Evolutionary conservation across 441 rosid genomes (phyloP), one percentile per base, ranked within the genome.

Genomic region (Aleurites moluccanus): DNA sequence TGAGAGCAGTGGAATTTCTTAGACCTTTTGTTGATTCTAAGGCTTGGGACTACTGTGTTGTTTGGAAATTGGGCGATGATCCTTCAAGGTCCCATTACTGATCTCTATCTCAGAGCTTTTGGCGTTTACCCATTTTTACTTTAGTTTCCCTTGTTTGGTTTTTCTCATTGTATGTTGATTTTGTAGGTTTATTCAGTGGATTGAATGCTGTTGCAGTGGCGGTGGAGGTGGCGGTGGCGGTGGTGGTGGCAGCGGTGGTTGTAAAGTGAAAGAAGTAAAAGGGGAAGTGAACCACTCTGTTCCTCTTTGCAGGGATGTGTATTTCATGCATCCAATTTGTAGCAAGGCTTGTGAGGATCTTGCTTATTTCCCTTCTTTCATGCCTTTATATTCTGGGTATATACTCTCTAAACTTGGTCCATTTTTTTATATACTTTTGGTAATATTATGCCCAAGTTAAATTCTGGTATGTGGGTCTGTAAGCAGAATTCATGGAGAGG

Each of bases 361-460:
- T 30, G 81, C 93, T 35, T 82, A 38, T 40, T 85, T 85, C 49
- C 97, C 97, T 57, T 73, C 78, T 45, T 83, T 72, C 76, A 75
- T 91, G 81, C 83, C 91, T 80, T 89, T 94, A 49, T 91, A 84
- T 83, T 87, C 92, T 55, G 97, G 97, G 98, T 94, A 85, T 45
- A 11, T 42, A 52, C 33, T 65, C 18, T 67, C 11, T 38, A 14
- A 35, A 25, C 27, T 49, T 35, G 25, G 23, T 56, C 9, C 0
- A 25, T 60, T 21, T 15, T 35, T 15, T 15, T 18, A 7, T 16
- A 15, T 40, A 10, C 9, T 3, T 27, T 67, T 59, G 64, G 13
- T 44, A 2, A 21, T 35, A 8, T 62, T 33, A 47, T 25, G 44
- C 10, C 14, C 3, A 53, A 13, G 38, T 18, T n/a, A 27, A 10